A percentile compares a stretch with the other conserved stretches of the same genome.
Evolutionary conservation across 345 rosid species (phyloP).

Genomic region (Raphanus sativus): DNA sequence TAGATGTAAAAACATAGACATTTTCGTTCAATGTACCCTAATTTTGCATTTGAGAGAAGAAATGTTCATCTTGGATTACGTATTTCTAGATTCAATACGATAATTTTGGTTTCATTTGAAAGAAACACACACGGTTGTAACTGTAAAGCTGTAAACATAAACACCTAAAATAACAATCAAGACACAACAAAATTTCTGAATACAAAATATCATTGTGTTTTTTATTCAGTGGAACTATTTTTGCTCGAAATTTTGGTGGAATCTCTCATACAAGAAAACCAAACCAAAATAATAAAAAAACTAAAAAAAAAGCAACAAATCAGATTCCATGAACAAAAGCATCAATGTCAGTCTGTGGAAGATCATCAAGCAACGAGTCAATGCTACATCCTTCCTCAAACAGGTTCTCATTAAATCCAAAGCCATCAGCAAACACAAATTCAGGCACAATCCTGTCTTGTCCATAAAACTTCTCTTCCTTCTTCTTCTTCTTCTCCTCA

Average conservation of each 20-base stretch:
- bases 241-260: slow-evolving; percentile 12
- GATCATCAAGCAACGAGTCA: slow-evolving; percentile 68
- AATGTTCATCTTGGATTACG: too few relatives aligned
- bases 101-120: background rate
- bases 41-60: too few relatives aligned
- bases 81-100: too few relatives aligned
- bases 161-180: background rate
- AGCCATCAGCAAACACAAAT: slow-evolving; percentile 52
- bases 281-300: background rate
- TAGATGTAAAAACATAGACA: too few relatives aligned
- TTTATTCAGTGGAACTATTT: background rate
- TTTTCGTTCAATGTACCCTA: too few relatives aligned
- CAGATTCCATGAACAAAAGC: slow-evolving; percentile 38
- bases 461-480: slow-evolving; percentile 23
- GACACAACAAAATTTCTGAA: too few relatives aligned
- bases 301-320: background rate
- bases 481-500: slow-evolving; percentile 7
- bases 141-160: background rate
- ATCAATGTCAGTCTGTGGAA: slow-evolving; percentile 43
- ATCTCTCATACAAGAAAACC: background rate
- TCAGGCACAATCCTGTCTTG: slow-evolving; percentile 53
- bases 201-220: background rate
- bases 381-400: slow-evolving; percentile 61
- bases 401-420: slow-evolving; percentile 61
- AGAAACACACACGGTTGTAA: background rate